Base-by-base conservation (phyloP, 306 rosid genomes). In the Cucurbita maxima region DNA sequence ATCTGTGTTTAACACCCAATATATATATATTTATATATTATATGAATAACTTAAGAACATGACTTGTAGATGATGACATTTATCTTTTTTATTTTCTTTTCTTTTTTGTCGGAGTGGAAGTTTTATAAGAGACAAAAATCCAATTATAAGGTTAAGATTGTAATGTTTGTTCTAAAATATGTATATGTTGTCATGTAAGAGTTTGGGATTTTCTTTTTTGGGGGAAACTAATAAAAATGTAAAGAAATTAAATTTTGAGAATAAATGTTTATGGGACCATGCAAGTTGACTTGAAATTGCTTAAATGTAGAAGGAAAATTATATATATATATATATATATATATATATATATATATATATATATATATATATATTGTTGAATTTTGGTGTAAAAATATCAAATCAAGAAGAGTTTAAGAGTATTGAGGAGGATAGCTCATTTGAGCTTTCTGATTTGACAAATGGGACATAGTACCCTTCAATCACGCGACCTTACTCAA, bases 401-500 rank as follows among this genome's bases (percentile, higher is more conserved):
- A 50, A 70, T 70, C 3, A 70, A 51, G 8, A 50, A 25, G 74
- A 70, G 47, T 70, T 51, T 70, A 70, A 70, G 59, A 30, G 47
- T 70, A 34, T 70, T 51, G 59, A 70, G 59, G 74, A 70, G 73
- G 25, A 69, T 69, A 69, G 54, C 11, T 58, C 41, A 47, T 69
- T 43, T 52, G 55, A 69, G 59, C n/a, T 50, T 70, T 15, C 6
- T 51, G 74, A 70, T 70, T 70, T 70, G 74, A 70, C 74, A 51
- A 70, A 48, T 70, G 44, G 74, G 9, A 48, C 45, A 70, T 47
- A 30, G 3, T 30, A 19, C 54, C 71, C 59, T 50, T 70, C 58
- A 70, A 70, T 70, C 58, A 70, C 59, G 74, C 74, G 44, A 51
- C 59, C 74, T 70, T 48, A 25, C 15, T 70, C 59, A 47, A 30